Evolutionary conservation across 2,329 filamentous ascomycete species (phyloP), one percentile per base, ranked within the genome.

Genomic region (Fusarium humuli): DNA sequence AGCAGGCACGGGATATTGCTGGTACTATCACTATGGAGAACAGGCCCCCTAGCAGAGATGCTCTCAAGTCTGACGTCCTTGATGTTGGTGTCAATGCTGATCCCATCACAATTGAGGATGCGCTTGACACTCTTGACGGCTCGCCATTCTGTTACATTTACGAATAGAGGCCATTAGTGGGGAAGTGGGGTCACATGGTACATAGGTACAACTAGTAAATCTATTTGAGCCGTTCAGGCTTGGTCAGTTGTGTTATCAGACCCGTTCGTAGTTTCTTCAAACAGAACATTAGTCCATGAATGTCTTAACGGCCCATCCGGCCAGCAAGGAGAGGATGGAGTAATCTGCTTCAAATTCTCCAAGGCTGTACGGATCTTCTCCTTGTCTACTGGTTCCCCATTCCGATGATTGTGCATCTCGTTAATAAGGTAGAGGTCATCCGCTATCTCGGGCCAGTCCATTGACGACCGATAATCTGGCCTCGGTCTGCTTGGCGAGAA

Each of bases 1-100:
- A 49, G 20, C 44, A 64, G 37, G 49, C 61, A 0, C 29, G 32
- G 1, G 59, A 64, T 18, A 64, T 64, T 2, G 44, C 59, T 23
- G 61, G 61, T n/a, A 64, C 61, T n/a, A 49, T 64, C 7, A 64
- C 61, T 5, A 64, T 64, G 0, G n/a, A 29, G 3, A 64, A 64
- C 6, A 47, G 20, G 1, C 61, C 61, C 6, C 59, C 61, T 1
- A 64, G 59, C 3, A 47, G 61, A 3, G 59, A 64, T 7, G 50
- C 59, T 2, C 1, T 58, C 2, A 64, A 46, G 27, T 49, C 61
- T 10, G 61, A 64, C 16, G 50, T 52, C 0, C 30, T 65, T 1
- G 47, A 58, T 2, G 44, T 65, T 25, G 61, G 61, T 6, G 25
- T 64, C 0, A 65, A 64, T 4, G 59, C 50, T 3, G 37, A 29